These are phyloP conservation scores for Lathyrus sativus DNA, from an alignment of 306 rosid genomes.

Conservation along the genomic window DNA sequence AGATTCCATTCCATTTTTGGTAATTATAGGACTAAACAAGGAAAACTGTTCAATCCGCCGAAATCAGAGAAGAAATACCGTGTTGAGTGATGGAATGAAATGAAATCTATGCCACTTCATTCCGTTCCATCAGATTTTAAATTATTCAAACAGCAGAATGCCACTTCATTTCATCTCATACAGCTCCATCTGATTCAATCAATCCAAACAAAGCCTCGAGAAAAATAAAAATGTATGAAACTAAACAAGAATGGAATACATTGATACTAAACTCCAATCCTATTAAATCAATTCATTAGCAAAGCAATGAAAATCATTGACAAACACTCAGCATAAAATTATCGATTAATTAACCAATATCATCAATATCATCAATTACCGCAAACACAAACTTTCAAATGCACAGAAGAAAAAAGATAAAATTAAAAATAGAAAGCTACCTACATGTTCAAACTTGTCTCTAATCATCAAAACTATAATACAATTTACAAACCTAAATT, in stretches of 20 bases:
- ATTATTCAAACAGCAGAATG: too few species aligned
- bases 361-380: constrained; percentile 6
- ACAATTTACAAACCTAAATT: constrained; percentile 1
- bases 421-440: background rate
- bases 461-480: constrained; percentile 1
- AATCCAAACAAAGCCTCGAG: background rate
- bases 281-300: constrained; percentile 6
- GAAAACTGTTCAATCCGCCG: too few species aligned
- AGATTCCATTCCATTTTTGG: too few species aligned
- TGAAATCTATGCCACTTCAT: too few species aligned
- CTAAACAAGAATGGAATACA: constrained; percentile 30
- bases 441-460: background rate
- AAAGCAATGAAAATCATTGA: constrained; percentile 14
- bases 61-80: too few species aligned
- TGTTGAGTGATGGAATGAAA: too few species aligned
- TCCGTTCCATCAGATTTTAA: too few species aligned
- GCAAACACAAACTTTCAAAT: constrained; percentile 32
- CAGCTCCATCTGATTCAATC: too few species aligned
- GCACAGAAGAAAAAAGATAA: background rate
- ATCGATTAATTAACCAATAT: constrained; percentile 13
- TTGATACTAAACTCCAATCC: constrained; percentile 25
- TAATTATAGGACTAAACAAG: too few species aligned
- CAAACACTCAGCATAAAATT: constrained; percentile 23
- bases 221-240: constrained; percentile 17
- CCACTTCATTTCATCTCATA: too few species aligned